Evolutionary conservation across 2,329 filamentous ascomycete species (phyloP).

Genomic region (Fusarium nisikadoi): DNA sequence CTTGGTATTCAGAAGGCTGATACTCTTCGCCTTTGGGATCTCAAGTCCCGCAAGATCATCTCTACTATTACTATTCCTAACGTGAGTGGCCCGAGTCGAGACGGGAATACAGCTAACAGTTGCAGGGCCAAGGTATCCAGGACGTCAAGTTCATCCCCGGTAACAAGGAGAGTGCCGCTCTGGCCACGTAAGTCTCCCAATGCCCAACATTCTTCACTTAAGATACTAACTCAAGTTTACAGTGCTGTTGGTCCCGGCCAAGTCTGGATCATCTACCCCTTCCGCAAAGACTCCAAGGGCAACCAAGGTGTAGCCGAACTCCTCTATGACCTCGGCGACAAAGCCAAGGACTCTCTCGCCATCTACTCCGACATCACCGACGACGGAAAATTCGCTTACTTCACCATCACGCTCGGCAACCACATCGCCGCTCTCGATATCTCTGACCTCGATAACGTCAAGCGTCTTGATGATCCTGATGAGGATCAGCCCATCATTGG

Average conservation of each 20-base stretch:
- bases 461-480: slow-evolving; percentile 69
- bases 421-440: slow-evolving; percentile 55
- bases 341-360: slow-evolving; percentile 65
- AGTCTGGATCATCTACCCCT: slow-evolving; percentile 74
- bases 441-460: slow-evolving; percentile 67
- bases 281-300: slow-evolving; percentile 64
- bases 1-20: slow-evolving; percentile 64
- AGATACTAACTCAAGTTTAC: fast-evolving
- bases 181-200: slow-evolving; percentile 58
- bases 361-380: slow-evolving; percentile 70
- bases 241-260: slow-evolving; percentile 67
- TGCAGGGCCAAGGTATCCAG: slow-evolving; percentile 67
- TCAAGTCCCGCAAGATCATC: slow-evolving; percentile 63
- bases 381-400: slow-evolving; percentile 68
- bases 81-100: slow-evolving; percentile 45
- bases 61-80: slow-evolving; percentile 70
- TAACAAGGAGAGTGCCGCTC: slow-evolving; percentile 66
- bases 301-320: slow-evolving; percentile 68
- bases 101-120: background rate
- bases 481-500: slow-evolving; percentile 68
- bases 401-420: slow-evolving; percentile 70
- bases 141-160: slow-evolving; percentile 74
- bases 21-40: slow-evolving; percentile 69
- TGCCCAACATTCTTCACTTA: background rate
- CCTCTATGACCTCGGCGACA: slow-evolving; percentile 67